Evolutionary conservation across 805 yeast genomes (phyloP).

Genomic region (Maudiozyma serrabonitensis): DNA sequence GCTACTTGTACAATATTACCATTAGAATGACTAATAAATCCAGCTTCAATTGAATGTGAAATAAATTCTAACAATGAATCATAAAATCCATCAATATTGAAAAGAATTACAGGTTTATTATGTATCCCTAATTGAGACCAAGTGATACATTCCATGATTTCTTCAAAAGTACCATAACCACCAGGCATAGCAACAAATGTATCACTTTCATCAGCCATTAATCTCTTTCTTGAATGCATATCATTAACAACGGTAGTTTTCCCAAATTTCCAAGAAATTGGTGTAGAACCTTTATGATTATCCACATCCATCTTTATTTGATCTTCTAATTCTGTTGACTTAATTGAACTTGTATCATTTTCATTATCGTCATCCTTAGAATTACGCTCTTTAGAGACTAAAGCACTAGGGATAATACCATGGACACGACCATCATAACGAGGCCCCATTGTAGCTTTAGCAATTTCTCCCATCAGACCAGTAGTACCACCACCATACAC

Average conservation of each 20-base stretch:
- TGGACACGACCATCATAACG: constrained; percentile 53
- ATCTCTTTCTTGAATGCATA: constrained; percentile 80
- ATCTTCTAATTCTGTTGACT: constrained; percentile 10
- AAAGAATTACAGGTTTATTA: constrained; percentile 65
- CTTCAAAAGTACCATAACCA: constrained; percentile 86
- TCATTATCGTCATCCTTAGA: constrained; percentile 19
- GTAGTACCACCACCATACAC: constrained; percentile 90
- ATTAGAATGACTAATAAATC: constrained; percentile 60
- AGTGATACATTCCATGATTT: constrained; percentile 79
- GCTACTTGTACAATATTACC: constrained; percentile 64
- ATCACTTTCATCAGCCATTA: constrained; percentile 81
- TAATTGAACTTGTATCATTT: neutral
- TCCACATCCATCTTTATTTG: constrained; percentile 45
- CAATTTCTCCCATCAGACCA: constrained; percentile 73
- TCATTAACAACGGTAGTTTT: constrained; percentile 72
- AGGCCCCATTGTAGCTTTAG: constrained; percentile 45
- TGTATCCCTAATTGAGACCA: constrained; percentile 90
- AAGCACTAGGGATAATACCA: constrained; percentile 80
- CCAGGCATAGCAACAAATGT: constrained; percentile 89
- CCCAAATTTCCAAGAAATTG: constrained; percentile 51
- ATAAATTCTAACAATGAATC: constrained; percentile 59
- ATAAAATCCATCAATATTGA: constrained; percentile 73
- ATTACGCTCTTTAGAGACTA: constrained; percentile 63
- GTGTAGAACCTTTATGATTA: constrained; percentile 57
- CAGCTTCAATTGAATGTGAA: constrained; percentile 46